Conservation (phyloP, 2,329 filamentous ascomycete species). For the Sclerotinia spermophila region DNA sequence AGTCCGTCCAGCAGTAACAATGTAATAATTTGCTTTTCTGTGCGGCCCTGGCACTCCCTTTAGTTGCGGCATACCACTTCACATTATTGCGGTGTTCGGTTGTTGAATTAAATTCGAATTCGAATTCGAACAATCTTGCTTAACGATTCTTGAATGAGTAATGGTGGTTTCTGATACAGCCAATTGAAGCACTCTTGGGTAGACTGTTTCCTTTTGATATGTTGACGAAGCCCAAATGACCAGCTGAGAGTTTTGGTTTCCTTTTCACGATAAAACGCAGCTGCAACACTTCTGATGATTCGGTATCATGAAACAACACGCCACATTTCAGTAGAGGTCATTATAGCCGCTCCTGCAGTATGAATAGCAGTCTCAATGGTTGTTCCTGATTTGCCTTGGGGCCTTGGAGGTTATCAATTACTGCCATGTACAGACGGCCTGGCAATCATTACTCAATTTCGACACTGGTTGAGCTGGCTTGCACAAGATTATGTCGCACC, state of each 20-base stretch:
- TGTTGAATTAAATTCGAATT: not conserved
- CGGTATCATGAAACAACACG: not conserved
- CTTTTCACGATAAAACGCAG: not conserved
- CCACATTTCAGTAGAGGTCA: not conserved
- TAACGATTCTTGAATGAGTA: not conserved
- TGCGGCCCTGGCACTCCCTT: not conserved
- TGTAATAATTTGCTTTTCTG: not conserved
- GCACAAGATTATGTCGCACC: not conserved
- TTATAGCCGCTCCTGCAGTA: not conserved
- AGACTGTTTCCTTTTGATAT: not conserved
- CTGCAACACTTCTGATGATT: not conserved
- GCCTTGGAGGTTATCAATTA: not conserved
- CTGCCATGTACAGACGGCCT: not conserved
- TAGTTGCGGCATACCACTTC: not conserved
- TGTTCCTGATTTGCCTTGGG: not conserved
- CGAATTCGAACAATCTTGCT: not conserved
- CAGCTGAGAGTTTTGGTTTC: not conserved
- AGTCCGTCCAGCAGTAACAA: too few relatives aligned
- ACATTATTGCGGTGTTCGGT: not conserved
- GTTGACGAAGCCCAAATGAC: not conserved
- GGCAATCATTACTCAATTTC: not conserved
- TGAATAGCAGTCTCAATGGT: not conserved
- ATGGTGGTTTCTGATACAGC: not conserved
- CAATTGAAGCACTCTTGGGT: not conserved
- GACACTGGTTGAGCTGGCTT: not conserved